A percentile compares a stretch with the other conserved stretches of the same genome.
phyloP scores from a whole-genome alignment of 2,329 filamentous ascomycete species.

The Emydomyces testavorans region DNA sequence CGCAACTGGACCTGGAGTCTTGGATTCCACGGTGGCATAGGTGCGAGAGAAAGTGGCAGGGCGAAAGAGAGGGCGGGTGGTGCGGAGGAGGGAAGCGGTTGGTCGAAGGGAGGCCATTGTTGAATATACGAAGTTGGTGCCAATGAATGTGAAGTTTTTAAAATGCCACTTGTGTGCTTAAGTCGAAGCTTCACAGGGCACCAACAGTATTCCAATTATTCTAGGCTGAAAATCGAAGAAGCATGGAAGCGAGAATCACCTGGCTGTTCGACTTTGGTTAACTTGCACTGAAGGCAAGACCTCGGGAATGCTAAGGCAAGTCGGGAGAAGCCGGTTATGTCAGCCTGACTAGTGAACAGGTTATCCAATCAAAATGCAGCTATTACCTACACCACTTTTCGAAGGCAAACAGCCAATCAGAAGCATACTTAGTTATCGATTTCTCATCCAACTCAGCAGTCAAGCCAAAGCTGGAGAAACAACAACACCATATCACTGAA shows the following conservation, averaged over 20 bases:
- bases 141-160: background rate
- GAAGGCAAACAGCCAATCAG: no score
- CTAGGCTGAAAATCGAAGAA: background rate
- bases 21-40: constrained; percentile 37
- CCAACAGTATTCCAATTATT: background rate
- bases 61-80: constrained; percentile 34
- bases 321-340: constrained; percentile 17
- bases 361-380: constrained; percentile 14
- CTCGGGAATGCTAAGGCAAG: constrained; percentile 13
- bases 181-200: background rate
- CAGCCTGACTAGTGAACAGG: no score
- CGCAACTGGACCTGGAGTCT: constrained; percentile 18
- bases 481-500: no score
- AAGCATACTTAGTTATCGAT: no score
- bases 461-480: no score
- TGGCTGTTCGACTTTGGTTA: constrained; percentile 8
- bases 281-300: constrained; percentile 11
- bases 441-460: no score
- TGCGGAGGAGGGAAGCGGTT: constrained; percentile 36
- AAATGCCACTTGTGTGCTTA: background rate
- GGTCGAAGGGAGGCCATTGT: constrained; percentile 41
- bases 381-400: constrained; percentile 17
- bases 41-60: constrained; percentile 31
- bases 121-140: constrained; percentile 14
- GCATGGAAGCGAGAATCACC: background rate